These are phyloP conservation scores for Aspergillus sp. DNA, from an alignment of 2,329 filamentous ascomycete species.

Conservation along the genomic window DNA sequence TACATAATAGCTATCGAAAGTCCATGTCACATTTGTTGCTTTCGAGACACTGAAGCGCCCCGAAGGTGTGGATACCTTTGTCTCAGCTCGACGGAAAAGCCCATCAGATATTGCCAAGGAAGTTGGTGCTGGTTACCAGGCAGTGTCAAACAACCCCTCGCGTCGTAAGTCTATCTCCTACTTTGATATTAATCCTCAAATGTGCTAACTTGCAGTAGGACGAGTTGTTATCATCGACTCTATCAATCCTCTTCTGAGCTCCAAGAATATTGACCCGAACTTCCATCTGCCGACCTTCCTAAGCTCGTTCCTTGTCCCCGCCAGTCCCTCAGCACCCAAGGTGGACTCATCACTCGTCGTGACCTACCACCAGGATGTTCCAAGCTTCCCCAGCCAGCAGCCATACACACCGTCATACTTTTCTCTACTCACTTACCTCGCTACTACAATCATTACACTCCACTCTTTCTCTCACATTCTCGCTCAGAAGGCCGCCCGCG, in stretches of 20 bases:
- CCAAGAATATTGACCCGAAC: constrained; percentile 39
- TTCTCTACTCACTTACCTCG: constrained; percentile 71
- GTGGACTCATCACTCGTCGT: constrained; percentile 64
- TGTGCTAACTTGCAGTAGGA: constrained; percentile 43
- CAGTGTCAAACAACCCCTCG: constrained; percentile 12
- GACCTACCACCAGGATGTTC: constrained; percentile 78
- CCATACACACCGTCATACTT: constrained; percentile 61
- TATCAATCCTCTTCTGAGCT: constrained; percentile 59
- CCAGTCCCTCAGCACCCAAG: constrained; percentile 21
- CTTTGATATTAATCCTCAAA: no score
- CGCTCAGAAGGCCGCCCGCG: constrained; percentile 66
- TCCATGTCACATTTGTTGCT: constrained; percentile 70
- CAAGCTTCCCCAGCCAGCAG: constrained; percentile 41
- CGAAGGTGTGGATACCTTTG: constrained; percentile 60
- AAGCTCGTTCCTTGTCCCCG: constrained; percentile 61
- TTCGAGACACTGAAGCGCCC: constrained; percentile 69
- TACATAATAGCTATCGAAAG: constrained; percentile 45
- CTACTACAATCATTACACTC: constrained; percentile 77
- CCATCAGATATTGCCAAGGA: constrained; percentile 56
- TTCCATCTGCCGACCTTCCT: constrained; percentile 64
- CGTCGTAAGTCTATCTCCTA: constrained; percentile 20
- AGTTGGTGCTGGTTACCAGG: constrained; percentile 43
- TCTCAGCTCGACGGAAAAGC: constrained; percentile 59
- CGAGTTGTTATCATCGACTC: constrained; percentile 75
- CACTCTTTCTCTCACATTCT: constrained; percentile 71